Base-by-base conservation (phyloP, 2,329 filamentous ascomycete species). In the Lecanosticta acicola region DNA sequence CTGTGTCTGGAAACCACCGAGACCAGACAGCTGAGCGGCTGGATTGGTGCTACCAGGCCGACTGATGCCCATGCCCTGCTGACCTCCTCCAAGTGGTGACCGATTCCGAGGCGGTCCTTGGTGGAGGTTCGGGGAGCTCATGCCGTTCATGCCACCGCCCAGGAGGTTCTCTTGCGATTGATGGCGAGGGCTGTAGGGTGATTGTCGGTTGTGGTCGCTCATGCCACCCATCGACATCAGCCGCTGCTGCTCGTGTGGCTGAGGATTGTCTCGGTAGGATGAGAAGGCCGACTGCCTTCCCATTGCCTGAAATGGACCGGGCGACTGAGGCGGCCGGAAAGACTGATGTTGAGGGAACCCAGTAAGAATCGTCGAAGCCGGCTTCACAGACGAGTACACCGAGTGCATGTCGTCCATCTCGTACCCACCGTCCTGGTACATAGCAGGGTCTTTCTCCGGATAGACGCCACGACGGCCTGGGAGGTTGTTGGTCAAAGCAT, bases 351-450 rank as follows among this genome's bases (percentile, higher is more conserved):
- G 81, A 16, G 58, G 84, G 70, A 95, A 87, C 44, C 88, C 89
- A 11, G 87, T 88, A 48, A 95, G 76, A 54, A 97, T 84, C 1
- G 90, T 96, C 5, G 88, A 84, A 3, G 88, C 77, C 67, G 90
- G 73, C 77, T 91, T 84, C 49, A 90, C 87, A 1, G 89, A 94
- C 3, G 90, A 96, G 73, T 97, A 97, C 49, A 94, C 83, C 0
- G 89, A 95, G 66, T 88, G 90, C 77, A 97, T 94, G 66, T 98
- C 93, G 65, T 98, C 94, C 84, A 97, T 90, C 69, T 98, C 93
- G 61, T 89, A 94, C n/a, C 70, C 73, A 53, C 84, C 59, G 24
- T 59, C 56, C 13, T 59, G 49, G 42, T 60, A 58, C 33, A 55
- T 51, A 21, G 46, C 45, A 33, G 44, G 19, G 17, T 57, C 59